Evolutionary conservation across 257 asterid species (phyloP).

Genomic region (Cynanchum wilfordii): DNA sequence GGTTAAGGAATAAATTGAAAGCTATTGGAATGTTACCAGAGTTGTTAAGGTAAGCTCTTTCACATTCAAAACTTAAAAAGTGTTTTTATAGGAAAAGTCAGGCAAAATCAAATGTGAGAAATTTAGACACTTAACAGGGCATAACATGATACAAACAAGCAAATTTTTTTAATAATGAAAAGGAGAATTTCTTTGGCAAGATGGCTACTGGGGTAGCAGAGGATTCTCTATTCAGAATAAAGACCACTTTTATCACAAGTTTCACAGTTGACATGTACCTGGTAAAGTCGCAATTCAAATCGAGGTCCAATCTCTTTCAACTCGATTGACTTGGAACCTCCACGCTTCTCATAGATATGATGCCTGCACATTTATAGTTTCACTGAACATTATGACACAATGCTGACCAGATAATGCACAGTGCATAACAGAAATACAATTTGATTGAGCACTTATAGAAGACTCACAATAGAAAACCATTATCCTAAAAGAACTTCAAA

Average conservation of each 20-base stretch:
- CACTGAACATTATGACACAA: background rate
- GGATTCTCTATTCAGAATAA: background rate
- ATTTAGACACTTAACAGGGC: background rate
- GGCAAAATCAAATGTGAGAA: background rate
- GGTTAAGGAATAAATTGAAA: background rate
- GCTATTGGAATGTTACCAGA: background rate
- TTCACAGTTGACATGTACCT: constrained; percentile 38
- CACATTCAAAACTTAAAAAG: background rate
- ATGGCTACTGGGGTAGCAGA: background rate
- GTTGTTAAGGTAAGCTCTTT: background rate
- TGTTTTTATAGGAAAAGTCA: background rate
- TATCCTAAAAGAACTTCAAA: background rate
- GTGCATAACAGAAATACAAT: background rate
- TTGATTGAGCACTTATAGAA: background rate
- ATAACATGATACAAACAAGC: background rate
- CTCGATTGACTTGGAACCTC: constrained; percentile 86
- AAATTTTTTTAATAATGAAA: background rate
- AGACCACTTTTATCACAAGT: background rate
- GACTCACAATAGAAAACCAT: background rate
- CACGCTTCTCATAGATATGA: constrained; percentile 75
- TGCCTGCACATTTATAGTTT: constrained; percentile 50
- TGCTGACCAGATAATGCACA: background rate
- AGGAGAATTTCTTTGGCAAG: background rate
- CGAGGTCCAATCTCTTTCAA: constrained; percentile 95
- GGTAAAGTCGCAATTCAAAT: constrained; percentile 76